phyloP scores from a whole-genome alignment of 1,139 yeast genomes.

The Spathaspora sp. region DNA sequence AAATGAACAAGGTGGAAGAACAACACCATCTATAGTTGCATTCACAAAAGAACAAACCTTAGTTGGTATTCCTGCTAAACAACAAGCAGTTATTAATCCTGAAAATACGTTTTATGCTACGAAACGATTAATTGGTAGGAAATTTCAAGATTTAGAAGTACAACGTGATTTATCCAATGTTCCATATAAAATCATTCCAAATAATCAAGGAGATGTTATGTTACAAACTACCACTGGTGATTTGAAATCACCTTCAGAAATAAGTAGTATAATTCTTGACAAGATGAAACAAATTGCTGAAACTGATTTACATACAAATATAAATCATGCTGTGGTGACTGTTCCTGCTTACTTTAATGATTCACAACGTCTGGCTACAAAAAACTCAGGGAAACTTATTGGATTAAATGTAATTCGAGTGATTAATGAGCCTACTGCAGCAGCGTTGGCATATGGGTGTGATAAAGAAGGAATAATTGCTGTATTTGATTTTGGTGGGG shows the following conservation, averaged over 20 bases:
- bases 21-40: constrained; percentile 75
- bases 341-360: constrained; percentile 83
- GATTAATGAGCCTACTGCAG: constrained; percentile 80
- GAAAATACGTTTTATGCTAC: constrained; percentile 74
- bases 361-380: constrained; percentile 76
- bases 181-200: constrained; percentile 56
- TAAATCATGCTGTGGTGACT: constrained; percentile 69
- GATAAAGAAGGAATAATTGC: constrained; percentile 61
- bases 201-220: constrained; percentile 65
- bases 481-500: constrained; percentile 82
- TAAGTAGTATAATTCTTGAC: constrained; percentile 50
- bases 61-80: constrained; percentile 64
- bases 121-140: constrained; percentile 70
- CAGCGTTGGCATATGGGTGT: constrained; percentile 77
- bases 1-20: constrained; percentile 65
- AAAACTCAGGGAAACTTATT: constrained; percentile 64
- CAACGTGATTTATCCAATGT: constrained; percentile 55
- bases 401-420: constrained; percentile 70
- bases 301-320: constrained; percentile 30
- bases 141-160: constrained; percentile 61
- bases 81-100: constrained; percentile 67
- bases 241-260: constrained; percentile 54
- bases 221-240: constrained; percentile 25
- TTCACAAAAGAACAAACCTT: constrained; percentile 32
- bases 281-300: constrained; percentile 62